Conservation (phyloP, 257 asterid species). For the Gentiana straminea region DNA sequence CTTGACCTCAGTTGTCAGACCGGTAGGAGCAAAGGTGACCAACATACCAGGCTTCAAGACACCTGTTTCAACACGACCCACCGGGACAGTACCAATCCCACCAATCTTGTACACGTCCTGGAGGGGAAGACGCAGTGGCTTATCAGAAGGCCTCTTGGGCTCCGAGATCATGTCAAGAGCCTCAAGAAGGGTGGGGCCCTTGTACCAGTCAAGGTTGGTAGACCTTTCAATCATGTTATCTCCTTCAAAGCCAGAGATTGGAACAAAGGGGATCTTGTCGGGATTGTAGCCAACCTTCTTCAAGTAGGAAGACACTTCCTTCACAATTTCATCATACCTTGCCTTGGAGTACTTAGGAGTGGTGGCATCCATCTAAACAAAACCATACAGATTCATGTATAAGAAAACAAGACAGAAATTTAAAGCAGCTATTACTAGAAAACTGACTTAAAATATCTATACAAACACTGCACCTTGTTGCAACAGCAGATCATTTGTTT, state of each 20-base stretch:
- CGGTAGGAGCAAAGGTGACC: constrained; percentile 66
- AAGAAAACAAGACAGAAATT: neutral
- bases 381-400: no score
- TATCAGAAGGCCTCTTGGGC: constrained; percentile 83
- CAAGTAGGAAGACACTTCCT: constrained; percentile 73
- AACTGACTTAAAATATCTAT: neutral
- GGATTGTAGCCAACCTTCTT: constrained; percentile 85
- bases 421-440: neutral
- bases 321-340: constrained; percentile 61
- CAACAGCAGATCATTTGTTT: constrained; percentile 81
- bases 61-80: constrained; percentile 71
- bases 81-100: constrained; percentile 82
- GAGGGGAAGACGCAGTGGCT: constrained; percentile 80
- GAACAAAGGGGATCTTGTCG: constrained; percentile 52
- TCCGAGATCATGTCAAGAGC: constrained; percentile 51
- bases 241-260: constrained; percentile 52
- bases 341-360: constrained; percentile 76
- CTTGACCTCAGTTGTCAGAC: constrained; percentile 72
- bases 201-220: constrained; percentile 76
- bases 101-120: constrained; percentile 89
- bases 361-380: constrained; percentile 68
- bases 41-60: constrained; percentile 57
- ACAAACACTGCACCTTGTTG: constrained; percentile 39
- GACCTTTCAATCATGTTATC: constrained; percentile 75
- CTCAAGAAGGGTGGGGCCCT: constrained; percentile 81